These are phyloP conservation scores for Handroanthus guayacan DNA, from an alignment of 257 asterid species.

Conservation along the genomic window DNA sequence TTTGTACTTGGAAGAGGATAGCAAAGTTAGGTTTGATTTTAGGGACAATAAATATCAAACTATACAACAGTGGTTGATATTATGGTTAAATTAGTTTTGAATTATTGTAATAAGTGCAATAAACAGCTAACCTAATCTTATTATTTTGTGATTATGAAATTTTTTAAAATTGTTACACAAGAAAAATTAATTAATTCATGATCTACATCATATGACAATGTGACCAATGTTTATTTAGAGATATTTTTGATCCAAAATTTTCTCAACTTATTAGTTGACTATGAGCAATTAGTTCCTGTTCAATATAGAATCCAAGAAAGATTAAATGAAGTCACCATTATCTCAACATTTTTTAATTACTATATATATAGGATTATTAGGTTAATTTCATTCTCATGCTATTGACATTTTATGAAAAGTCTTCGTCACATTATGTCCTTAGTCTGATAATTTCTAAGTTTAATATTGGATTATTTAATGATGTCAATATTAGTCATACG, in stretches of 20 bases:
- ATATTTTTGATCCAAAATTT: not conserved
- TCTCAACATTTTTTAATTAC: too few relatives aligned
- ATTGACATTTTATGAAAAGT: not conserved
- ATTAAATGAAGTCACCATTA: not conserved
- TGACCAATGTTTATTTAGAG: not conserved
- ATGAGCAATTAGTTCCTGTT: not conserved
- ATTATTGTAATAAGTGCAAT: constrained; percentile 28
- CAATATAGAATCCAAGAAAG: not conserved
- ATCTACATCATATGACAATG: not conserved
- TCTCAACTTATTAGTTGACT: constrained; percentile 31
- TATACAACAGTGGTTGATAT: constrained; percentile 23
- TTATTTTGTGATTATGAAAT: constrained; percentile 7
- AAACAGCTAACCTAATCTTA: constrained; percentile 45
- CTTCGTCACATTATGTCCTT: too few relatives aligned
- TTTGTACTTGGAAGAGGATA: not conserved
- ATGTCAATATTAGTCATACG: too few relatives aligned
- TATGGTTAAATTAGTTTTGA: constrained; percentile 44
- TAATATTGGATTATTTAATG: too few relatives aligned
- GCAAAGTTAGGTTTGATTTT: constrained; percentile 26
- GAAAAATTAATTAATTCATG: not conserved
- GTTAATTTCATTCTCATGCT: not conserved
- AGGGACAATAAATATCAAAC: not conserved
- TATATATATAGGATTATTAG: too few relatives aligned
- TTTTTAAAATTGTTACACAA: not conserved
- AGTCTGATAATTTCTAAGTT: too few relatives aligned